These are phyloP conservation scores for Cyclotella sp. DNA, from an alignment of 108 stramenopile species.

Conservation along the genomic window DNA sequence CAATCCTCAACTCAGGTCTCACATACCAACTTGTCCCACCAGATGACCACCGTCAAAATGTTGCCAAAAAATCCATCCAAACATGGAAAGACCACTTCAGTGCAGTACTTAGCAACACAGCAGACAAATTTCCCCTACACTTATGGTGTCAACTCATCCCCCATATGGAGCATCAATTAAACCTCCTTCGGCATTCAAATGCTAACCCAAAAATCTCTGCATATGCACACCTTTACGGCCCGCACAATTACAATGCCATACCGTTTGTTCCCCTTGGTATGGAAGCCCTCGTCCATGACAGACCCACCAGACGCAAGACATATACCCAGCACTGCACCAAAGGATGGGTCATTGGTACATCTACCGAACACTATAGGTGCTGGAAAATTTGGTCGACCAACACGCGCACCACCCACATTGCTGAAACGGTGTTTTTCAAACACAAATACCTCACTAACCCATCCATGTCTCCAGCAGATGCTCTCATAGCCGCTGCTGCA, in stretches of 20 bases:
- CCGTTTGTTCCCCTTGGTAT: constrained; percentile 52
- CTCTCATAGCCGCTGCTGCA: background rate
- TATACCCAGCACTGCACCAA: constrained; percentile 14
- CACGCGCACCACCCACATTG: constrained; percentile 13
- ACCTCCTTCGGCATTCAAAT: constrained; percentile 43
- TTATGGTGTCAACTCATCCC: constrained; percentile 46
- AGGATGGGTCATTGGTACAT: constrained; percentile 21
- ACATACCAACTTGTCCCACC: constrained; percentile 46
- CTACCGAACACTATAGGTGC: constrained; percentile 22
- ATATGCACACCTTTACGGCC: constrained; percentile 16
- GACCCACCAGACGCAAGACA: constrained; percentile 17
- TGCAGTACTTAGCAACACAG: constrained; percentile 32
- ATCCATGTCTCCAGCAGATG: background rate
- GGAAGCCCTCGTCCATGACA: constrained; percentile 27
- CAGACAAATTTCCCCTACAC: constrained; percentile 38
- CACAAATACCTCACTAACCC: constrained; percentile 19
- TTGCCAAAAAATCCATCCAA: constrained; percentile 53
- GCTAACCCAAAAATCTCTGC: constrained; percentile 38
- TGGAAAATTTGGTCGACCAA: constrained; percentile 3
- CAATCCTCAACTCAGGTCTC: too few species aligned
- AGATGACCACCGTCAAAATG: constrained; percentile 40
- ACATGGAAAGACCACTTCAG: constrained; percentile 58
- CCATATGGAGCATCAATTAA: constrained; percentile 40
- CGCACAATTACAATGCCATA: constrained; percentile 41
- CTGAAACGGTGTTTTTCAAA: background rate